Evolutionary conservation across 345 rosid species (phyloP).

Genomic region (Balakata baccata): DNA sequence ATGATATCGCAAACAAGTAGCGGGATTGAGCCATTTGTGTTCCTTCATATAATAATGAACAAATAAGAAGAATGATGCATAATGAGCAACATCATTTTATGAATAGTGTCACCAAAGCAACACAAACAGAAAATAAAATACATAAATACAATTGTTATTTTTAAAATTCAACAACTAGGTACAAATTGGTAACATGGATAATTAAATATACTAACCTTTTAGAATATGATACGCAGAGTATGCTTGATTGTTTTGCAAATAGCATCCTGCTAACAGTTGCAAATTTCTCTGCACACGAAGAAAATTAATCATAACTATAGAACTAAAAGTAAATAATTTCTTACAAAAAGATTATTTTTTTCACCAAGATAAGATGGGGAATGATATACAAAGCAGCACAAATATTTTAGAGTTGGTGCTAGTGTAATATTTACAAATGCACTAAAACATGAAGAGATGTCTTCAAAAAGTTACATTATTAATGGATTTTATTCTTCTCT

Average conservation of each 20-base stretch:
- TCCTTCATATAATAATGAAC: constrained; percentile 49
- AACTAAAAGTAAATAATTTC: background rate
- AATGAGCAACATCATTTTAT: constrained; percentile 17
- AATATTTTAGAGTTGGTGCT: background rate
- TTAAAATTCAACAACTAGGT: constrained; percentile 9
- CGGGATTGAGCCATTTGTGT: constrained; percentile 91
- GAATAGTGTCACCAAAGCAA: constrained; percentile 14
- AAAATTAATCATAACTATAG: constrained; percentile 9
- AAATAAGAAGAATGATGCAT: constrained; percentile 17
- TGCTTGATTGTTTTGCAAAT: constrained; percentile 89
- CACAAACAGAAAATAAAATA: background rate
- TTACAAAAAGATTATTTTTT: background rate
- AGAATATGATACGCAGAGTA: constrained; percentile 81
- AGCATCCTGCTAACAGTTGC: constrained; percentile 80
- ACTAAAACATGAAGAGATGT: background rate
- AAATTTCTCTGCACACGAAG: constrained; percentile 56
- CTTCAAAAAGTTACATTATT: background rate
- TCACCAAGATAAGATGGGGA: background rate
- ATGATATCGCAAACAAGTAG: constrained; percentile 93
- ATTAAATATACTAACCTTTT: constrained; percentile 45
- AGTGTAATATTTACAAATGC: background rate
- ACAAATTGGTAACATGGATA: constrained; percentile 3
- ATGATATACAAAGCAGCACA: background rate
- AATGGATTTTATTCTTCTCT: background rate
- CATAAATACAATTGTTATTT: background rate